Base-by-base conservation (phyloP, 441 rosid species). In the Daphne laureola region DNA sequence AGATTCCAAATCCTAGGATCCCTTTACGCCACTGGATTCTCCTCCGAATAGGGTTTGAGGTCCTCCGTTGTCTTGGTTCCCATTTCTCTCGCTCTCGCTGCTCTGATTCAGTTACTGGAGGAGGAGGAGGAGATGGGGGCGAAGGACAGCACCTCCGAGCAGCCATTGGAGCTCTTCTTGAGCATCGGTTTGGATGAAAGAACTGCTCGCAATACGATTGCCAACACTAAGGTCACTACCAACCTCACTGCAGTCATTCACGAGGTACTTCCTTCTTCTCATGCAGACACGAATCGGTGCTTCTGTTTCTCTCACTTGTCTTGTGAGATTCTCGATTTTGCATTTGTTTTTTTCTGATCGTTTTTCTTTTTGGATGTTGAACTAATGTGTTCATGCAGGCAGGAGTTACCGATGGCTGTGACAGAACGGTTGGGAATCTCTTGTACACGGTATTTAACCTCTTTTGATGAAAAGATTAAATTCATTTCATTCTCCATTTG, bases 161-260 rank as follows among this genome's bases (percentile, higher is more conserved):
- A 64, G 54, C 62, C 71, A 16, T 21, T 83, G 38, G 88, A 90
- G 61, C 81, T 87, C 49, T 93, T 93, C 68, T 67, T 87, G 60
- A 90, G 82, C 64, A 85, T 83, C 12, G 93, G 95, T 25, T 77
- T 93, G 53, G 96, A 93, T 21, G 90, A 87, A 57, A 73, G 83
- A 51, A 93, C 90, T 8, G 96, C 95, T 11, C 62, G 62, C n/a
- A 79, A 82, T 77, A 84, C 97, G 53, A 52, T 85, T 14, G 90
- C 93, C 43, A 93, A 90, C 69, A 65, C 64, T 66, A 90, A 85
- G 74, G 87, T 93, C 67, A 93, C 95, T 49, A 43, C 80, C 64
- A 93, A 83, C 69, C 84, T 90, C 54, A 75, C 79, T 8, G 79
- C 84, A 65, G 88, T 93, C 61, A 83, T 90, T 58, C 70, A 68